Evolutionary conservation across 2,329 filamentous ascomycete species (phyloP).

Genomic region (Pseudogymnoascus pannorum): DNA sequence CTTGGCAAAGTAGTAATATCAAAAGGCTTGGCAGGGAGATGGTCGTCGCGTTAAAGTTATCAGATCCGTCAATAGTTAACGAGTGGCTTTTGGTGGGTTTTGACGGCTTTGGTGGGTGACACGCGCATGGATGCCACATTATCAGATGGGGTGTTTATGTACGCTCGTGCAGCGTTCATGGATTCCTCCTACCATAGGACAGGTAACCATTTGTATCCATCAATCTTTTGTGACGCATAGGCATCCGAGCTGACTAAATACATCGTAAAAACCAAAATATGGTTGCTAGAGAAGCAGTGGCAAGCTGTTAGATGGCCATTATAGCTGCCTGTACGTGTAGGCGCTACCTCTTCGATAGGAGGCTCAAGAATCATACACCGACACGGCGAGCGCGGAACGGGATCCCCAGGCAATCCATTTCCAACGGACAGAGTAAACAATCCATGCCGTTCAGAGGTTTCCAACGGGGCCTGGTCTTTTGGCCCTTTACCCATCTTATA

Average conservation of each 20-base stretch:
- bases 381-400: background rate
- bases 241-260: background rate
- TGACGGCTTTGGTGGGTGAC: slow-evolving; percentile 1
- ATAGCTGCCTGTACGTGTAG: no score
- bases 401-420: background rate
- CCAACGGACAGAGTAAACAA: background rate
- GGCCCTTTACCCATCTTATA: background rate
- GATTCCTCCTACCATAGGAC: background rate
- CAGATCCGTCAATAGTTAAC: background rate
- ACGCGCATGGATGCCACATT: background rate
- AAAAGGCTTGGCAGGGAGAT: slow-evolving; percentile 1
- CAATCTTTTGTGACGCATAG: background rate
- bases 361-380: background rate
- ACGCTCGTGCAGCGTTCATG: background rate
- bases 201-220: background rate
- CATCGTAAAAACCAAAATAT: background rate
- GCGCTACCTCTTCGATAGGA: background rate
- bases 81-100: slow-evolving; percentile 5
- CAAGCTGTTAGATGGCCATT: background rate
- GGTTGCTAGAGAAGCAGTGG: background rate
- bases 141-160: background rate
- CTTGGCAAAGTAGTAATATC: background rate
- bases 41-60: slow-evolving; percentile 7
- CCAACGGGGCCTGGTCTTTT: background rate
- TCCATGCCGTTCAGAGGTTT: background rate